Percentiles rank a stretch among this genome's conserved stretches.
Evolutionary conservation across 805 yeast genomes (phyloP).

Genomic region (Wickerhamiella vanderwaltii): DNA sequence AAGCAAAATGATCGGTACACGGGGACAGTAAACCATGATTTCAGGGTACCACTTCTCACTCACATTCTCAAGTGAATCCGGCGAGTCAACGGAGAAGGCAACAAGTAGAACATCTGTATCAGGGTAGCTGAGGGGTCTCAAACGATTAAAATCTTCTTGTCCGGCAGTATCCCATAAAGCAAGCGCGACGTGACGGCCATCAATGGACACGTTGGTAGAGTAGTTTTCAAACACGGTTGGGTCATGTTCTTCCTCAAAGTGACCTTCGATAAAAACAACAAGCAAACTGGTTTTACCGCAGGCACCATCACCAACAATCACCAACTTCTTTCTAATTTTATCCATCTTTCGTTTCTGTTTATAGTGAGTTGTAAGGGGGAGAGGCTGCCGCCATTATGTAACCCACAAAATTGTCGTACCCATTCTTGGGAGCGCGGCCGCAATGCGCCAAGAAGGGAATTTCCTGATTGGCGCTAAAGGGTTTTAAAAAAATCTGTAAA

Average conservation of each 20-base stretch:
- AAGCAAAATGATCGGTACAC: slow-evolving; percentile 65
- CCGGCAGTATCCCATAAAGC: slow-evolving; percentile 97
- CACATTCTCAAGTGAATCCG: slow-evolving; percentile 76
- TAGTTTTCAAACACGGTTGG: slow-evolving; percentile 94
- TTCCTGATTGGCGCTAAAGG: too few species aligned
- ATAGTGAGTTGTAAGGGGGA: not conserved
- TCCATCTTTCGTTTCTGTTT: slow-evolving; percentile 14
- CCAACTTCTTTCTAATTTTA: slow-evolving; percentile 39
- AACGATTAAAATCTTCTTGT: slow-evolving; percentile 85
- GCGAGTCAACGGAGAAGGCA: slow-evolving; percentile 75
- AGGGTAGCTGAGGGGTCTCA: slow-evolving; percentile 78
- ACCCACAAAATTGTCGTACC: too few species aligned
- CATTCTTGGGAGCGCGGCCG: too few species aligned
- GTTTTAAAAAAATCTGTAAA: too few species aligned
- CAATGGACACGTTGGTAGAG: slow-evolving; percentile 90
- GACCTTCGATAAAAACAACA: slow-evolving; percentile 87
- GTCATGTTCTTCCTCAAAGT: slow-evolving; percentile 73
- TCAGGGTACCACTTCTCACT: slow-evolving; percentile 79
- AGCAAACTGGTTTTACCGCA: slow-evolving; percentile 85
- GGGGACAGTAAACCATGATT: slow-evolving; percentile 69
- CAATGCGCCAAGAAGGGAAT: too few species aligned
- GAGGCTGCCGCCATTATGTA: not conserved
- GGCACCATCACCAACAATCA: slow-evolving; percentile 91
- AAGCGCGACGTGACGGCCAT: slow-evolving; percentile 79
- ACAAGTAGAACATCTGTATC: slow-evolving; percentile 77